Conservation (phyloP, 345 rosid species). For the Dipteronia dyeriana region DNA sequence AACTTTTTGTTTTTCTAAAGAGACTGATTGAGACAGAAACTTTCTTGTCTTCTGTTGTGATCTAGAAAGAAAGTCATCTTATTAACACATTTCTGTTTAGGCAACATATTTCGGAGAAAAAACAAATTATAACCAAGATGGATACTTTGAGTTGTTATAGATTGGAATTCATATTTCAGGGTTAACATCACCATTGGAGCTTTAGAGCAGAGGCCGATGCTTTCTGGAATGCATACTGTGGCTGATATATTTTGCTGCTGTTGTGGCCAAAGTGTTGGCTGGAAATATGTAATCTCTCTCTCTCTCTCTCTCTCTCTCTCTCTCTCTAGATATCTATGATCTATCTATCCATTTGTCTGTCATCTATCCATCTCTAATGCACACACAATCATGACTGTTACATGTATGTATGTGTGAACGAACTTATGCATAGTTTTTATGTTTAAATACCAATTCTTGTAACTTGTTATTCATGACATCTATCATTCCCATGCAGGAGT, state of each 20-base stretch:
- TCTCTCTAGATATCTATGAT: background rate
- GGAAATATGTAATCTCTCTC: conserved; percentile 77
- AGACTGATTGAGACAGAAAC: background rate
- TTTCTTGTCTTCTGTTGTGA: background rate
- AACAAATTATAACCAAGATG: background rate
- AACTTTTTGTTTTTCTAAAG: background rate
- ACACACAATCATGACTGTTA: background rate
- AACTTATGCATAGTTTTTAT: background rate
- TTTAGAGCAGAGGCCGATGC: conserved; percentile 74
- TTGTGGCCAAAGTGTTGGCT: conserved; percentile 87
- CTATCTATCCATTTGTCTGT: background rate
- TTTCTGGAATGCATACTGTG: conserved; percentile 80
- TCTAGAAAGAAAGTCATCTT: background rate
- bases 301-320: conserved; percentile 13
- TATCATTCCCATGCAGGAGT: conserved; percentile 45
- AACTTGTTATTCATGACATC: conserved; percentile 2
- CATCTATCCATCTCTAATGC: no score
- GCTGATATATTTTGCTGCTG: conserved; percentile 87
- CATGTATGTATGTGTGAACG: background rate
- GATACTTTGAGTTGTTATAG: background rate
- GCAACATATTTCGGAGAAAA: background rate
- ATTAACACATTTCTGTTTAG: background rate
- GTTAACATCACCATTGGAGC: conserved; percentile 71
- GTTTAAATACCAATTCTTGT: no score
- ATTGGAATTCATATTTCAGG: conserved; percentile 41